A percentile compares a stretch with the other conserved stretches of the same genome.
Conservation (phyloP, 495 filamentous ascomycete genomes). For the Bathelium albidoporum region DNA sequence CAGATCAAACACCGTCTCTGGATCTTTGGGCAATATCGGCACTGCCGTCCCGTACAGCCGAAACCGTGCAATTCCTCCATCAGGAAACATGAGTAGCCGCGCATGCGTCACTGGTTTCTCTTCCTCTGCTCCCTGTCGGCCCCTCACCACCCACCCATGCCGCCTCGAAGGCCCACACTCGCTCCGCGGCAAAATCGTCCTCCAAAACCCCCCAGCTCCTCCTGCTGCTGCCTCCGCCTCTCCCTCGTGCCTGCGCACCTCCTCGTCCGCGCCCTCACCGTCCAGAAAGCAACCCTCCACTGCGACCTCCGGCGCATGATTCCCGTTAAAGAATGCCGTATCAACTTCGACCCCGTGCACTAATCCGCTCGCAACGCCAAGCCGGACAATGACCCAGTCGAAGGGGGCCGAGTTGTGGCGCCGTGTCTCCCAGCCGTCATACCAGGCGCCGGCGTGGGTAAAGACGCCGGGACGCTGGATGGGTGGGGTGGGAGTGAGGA, state of each 20-base stretch:
- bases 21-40: conserved; percentile 54
- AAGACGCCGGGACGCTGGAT: conserved; percentile 73
- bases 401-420: conserved; percentile 69
- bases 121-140: background rate
- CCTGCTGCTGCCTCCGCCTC: conserved; percentile 33
- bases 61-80: conserved; percentile 87
- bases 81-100: conserved; percentile 79
- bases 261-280: conserved; percentile 38
- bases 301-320: conserved; percentile 72
- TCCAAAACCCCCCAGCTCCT: conserved; percentile 60
- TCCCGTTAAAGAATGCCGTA: conserved; percentile 78
- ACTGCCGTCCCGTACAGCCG: conserved; percentile 70
- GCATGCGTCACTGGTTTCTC: conserved; percentile 71
- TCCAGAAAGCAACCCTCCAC: conserved; percentile 64
- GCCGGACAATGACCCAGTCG: conserved; percentile 75
- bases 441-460: conserved; percentile 81
- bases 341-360: conserved; percentile 78
- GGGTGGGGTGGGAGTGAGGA: conserved; percentile 63
- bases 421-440: conserved; percentile 90
- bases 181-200: conserved; percentile 56
- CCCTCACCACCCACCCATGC: conserved; percentile 68
- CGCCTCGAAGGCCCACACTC: conserved; percentile 67
- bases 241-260: background rate
- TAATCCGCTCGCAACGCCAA: conserved; percentile 67
- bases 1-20: conserved; percentile 62